Evolutionary conservation across 1,284 basidiomycete species (phyloP).

Genomic region (Boletellus deceptivus): DNA sequence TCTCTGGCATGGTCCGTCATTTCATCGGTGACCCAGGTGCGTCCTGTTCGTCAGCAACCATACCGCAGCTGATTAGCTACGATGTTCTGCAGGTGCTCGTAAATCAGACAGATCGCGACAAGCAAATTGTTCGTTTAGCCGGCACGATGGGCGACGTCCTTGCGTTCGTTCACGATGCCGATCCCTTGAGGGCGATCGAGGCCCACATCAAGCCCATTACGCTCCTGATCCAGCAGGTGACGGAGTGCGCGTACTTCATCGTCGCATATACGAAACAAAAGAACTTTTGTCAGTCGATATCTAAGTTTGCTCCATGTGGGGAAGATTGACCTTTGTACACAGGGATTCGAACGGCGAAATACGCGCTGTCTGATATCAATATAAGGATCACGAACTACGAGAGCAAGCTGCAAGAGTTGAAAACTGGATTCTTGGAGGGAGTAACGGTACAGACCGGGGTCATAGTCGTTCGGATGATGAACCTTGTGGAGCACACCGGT

Average conservation of each 20-base stretch:
- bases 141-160: neutral
- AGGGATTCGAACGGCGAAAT: neutral
- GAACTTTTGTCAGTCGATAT: neutral
- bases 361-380: neutral
- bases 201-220: neutral
- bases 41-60: neutral
- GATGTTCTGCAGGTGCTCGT: neutral
- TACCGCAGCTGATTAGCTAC: neutral
- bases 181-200: neutral
- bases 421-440: neutral
- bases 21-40: neutral
- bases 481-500: neutral
- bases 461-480: neutral
- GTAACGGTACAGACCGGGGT: neutral
- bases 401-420: neutral
- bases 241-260: conserved; percentile 1
- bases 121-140: neutral
- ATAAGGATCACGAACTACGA: neutral
- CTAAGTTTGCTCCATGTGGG: neutral
- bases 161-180: neutral
- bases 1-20: neutral
- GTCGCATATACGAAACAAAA: neutral
- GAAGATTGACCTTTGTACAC: neutral
- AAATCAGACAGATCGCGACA: neutral
- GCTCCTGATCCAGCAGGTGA: neutral